Evolutionary conservation across 2,329 filamentous ascomycete genomes (phyloP).

Genomic region (Byssoonygena ceratinophila): DNA sequence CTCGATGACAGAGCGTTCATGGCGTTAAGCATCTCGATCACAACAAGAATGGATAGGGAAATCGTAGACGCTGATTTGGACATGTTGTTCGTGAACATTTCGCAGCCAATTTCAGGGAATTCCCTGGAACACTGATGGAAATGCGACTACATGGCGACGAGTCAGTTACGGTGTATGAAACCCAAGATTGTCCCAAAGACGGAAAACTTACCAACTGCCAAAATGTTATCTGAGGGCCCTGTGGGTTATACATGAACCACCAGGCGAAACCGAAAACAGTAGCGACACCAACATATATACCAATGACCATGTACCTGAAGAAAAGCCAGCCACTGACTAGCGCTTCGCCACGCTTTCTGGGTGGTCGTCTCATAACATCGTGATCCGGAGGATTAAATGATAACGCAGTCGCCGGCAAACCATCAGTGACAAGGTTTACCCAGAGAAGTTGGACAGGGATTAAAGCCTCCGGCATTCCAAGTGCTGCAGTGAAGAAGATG

Average conservation of each 20-base stretch:
- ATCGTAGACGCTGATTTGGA: constrained; percentile 86
- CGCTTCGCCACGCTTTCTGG: constrained; percentile 81
- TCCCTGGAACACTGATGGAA: constrained; percentile 85
- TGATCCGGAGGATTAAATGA: constrained; percentile 98
- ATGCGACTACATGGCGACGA: constrained; percentile 44
- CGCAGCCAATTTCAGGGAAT: constrained; percentile 81
- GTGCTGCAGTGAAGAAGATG: constrained; percentile 91
- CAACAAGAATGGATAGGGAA: constrained; percentile 79
- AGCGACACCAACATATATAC: constrained; percentile 84
- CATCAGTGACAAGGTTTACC: constrained; percentile 97
- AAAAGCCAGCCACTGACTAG: constrained; percentile 94
- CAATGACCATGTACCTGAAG: constrained; percentile 93
- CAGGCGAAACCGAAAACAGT: constrained; percentile 98
- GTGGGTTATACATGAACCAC: constrained; percentile 97
- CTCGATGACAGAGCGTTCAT: constrained; percentile 96
- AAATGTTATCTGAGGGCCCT: constrained; percentile 84
- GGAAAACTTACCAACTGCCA: constrained; percentile 56
- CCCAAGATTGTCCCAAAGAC: neutral
- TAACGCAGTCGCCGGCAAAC: constrained; percentile 86
- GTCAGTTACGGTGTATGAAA: constrained; percentile 12
- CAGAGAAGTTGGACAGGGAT: constrained; percentile 95
- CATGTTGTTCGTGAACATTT: constrained; percentile 79
- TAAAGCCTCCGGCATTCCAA: constrained; percentile 94
- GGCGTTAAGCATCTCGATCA: constrained; percentile 99
- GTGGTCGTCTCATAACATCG: constrained; percentile 90